These are phyloP conservation scores for Boletellus deceptivus DNA, from an alignment of 1,284 basidiomycete species.

Conservation along the genomic window DNA sequence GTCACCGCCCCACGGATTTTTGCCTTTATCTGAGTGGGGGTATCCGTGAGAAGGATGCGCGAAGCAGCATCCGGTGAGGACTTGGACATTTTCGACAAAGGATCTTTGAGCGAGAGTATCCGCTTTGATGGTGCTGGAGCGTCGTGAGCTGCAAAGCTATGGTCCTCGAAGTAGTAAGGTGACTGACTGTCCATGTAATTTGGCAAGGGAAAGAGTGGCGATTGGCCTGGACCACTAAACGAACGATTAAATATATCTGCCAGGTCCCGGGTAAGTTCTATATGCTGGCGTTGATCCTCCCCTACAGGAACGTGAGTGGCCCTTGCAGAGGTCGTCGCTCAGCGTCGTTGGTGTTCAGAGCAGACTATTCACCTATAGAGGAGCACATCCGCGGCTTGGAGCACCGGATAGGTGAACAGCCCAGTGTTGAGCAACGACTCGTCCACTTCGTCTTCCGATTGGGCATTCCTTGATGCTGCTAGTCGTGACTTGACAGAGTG, in stretches of 20 bases:
- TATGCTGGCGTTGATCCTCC: constrained; percentile 93
- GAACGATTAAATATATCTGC: constrained; percentile 82
- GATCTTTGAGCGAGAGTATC: constrained; percentile 83
- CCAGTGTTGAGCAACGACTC: constrained; percentile 83
- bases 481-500: constrained; percentile 60
- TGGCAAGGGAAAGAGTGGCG: constrained; percentile 70
- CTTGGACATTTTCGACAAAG: constrained; percentile 93
- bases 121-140: constrained; percentile 69
- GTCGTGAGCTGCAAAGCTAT: neutral
- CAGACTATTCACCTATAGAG: constrained; percentile 65
- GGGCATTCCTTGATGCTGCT: constrained; percentile 71
- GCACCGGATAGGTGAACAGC: constrained; percentile 87
- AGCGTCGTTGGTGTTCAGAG: neutral
- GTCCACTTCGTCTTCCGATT: constrained; percentile 72
- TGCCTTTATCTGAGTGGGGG: constrained; percentile 53
- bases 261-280: constrained; percentile 84
- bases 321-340: constrained; percentile 37
- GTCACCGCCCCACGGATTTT: constrained; percentile 87
- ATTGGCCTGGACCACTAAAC: constrained; percentile 38
- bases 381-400: constrained; percentile 93
- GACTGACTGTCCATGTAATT: constrained; percentile 72
- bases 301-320: constrained; percentile 94
- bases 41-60: constrained; percentile 85
- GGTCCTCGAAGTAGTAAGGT: neutral
- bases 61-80: constrained; percentile 80